phyloP scores from a whole-genome alignment of 805 yeast species.

The Candida oleophila region DNA sequence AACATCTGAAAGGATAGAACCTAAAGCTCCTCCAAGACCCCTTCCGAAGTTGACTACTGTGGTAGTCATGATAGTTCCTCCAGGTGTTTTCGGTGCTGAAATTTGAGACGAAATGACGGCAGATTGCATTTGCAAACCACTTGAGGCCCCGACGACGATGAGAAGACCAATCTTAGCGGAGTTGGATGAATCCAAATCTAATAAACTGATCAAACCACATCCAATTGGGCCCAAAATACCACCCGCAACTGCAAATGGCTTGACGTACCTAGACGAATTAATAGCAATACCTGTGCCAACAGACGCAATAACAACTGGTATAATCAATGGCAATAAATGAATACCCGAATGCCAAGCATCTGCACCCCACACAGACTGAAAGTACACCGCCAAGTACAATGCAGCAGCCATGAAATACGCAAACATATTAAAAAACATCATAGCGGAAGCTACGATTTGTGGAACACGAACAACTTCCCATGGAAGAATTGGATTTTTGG shows the following conservation, averaged over 20 bases:
- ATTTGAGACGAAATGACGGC: constrained; percentile 46
- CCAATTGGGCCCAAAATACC: constrained; percentile 41
- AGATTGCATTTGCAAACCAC: constrained; percentile 50
- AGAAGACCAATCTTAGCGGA: constrained; percentile 44
- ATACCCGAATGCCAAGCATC: constrained; percentile 47
- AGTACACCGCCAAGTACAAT: constrained; percentile 36
- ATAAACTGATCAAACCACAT: constrained; percentile 42
- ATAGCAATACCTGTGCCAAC: constrained; percentile 37
- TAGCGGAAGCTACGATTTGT: constrained; percentile 37
- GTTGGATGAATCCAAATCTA: constrained; percentile 34
- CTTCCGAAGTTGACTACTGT: constrained; percentile 45
- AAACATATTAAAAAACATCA: constrained; percentile 30
- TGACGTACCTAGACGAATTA: constrained; percentile 37
- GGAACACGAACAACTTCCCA: constrained; percentile 38
- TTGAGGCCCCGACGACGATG: constrained; percentile 45
- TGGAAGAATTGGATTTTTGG: constrained; percentile 47
- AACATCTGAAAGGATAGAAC: constrained; percentile 42
- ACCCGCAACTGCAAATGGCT: constrained; percentile 38
- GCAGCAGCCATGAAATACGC: constrained; percentile 36
- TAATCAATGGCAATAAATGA: constrained; percentile 41
- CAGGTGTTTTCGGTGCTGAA: constrained; percentile 50
- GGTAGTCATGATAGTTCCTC: constrained; percentile 49
- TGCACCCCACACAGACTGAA: constrained; percentile 45
- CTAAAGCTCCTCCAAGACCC: constrained; percentile 46
- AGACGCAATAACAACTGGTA: constrained; percentile 39